Evolutionary conservation across 148 eudicot genomes (phyloP), one percentile per base, ranked within the genome.

Genomic region (Rhododendron griersonianum): DNA sequence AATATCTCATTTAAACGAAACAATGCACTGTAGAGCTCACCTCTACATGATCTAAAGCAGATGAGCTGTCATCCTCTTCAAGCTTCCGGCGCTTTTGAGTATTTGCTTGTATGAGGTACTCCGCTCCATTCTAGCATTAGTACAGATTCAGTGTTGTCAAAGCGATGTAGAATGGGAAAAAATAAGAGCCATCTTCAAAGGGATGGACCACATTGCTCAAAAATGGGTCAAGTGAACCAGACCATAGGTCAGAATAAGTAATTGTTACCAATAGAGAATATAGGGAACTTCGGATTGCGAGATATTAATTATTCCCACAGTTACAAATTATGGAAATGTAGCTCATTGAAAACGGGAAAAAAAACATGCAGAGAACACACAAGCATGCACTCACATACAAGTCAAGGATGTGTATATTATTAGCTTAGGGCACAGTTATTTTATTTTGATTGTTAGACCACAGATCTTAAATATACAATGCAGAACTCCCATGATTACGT

Each of bases 61-160:
- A 51, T 85, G 91, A 81, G 44, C 80, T 51, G 71, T 88, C 87
- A 81, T 88, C 93, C 57, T 93, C 93, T 74, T 94, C 91, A 83
- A 94, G 87, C 88, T 91, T 95, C 85, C 81, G 93, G 76, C 98
- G 98, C 91, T 98, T 98, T 84, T 90, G 93, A 92, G 93, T 94
- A 88, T 95, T 98, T 30, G 99, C 98, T 91, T 91, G 96, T 88
- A 98, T 95, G 84, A 95, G 96, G 89, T 88, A 98, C 16, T 90
- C 96, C 25, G 91, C 95, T 78, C 95, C 99, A 88, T 90, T 94
- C 99, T 98, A 87, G 55, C 87, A 89, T 80, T 80, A 81, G 44
- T 15, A 84, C 11, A 63, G 47, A 67, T 8, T 82, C 63, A 51
- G 23, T 25, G 11, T 21, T 28, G n/a, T 81, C 37, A 57, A 59